Base-by-base conservation (phyloP, 371 early-diverging fungal genomes). In the Mortierella sp. region DNA sequence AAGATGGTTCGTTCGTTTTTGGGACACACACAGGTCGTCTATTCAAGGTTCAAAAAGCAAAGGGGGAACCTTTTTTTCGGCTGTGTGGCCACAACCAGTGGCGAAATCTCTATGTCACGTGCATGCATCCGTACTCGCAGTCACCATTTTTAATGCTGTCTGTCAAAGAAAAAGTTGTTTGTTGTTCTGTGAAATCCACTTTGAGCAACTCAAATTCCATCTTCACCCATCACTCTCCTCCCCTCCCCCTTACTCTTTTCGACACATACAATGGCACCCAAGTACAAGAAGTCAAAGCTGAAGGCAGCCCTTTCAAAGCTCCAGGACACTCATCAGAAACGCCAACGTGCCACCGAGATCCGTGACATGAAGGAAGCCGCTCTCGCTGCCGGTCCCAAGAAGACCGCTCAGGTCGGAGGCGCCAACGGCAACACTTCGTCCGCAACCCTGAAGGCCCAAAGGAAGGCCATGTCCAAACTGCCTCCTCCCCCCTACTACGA, bases 401-500 rank as follows among this genome's bases (percentile, higher is more conserved):
- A 83, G 64, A 52, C 72, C 26, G 63, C 66, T 47, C 78, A 69
- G 55, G 24, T 16, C 22, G 61, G 37, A 19, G 52, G 50, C 4
- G 68, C 67, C 22, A 55, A 55, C 1, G 71, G 77, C 13, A 40
- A 48, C 16, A 58, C 65, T 2, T 44, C 66, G 31, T 24, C 66
- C 1, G 68, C 64, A 41, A 68, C 71, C 22, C 40, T 55, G n/a
- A 78, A 83, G 70, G 73, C 73, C 8, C 71, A 79, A 34, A 78
- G 73, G 68, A 78, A 78, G 67, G 64, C 72, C 40, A 72, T 78
- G 76, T 75, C 77, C 5, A 77, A 71, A 26, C 39, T 79, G 19
- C 84, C 79, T 8, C 84, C 84, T 43, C 85, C 87, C 5, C 88
- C 89, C 5, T 93, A 89, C 75, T 83, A 66, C 7, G 76, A 77